These are phyloP conservation scores for Periglandula ipomoeae DNA, from an alignment of 2,329 filamentous ascomycete genomes.

Conservation along the genomic window DNA sequence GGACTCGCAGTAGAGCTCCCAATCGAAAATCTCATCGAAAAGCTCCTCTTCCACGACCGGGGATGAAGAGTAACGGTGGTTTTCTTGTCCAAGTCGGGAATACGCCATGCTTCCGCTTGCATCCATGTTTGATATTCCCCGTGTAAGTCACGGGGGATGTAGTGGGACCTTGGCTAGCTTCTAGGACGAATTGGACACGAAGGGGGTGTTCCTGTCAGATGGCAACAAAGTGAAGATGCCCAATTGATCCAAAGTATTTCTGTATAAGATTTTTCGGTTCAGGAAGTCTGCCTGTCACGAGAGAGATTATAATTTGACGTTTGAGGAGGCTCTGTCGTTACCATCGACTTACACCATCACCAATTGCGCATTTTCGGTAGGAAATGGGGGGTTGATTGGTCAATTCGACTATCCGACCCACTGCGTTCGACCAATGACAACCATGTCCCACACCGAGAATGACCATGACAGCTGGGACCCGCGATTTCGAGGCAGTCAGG, in stretches of 20 bases:
- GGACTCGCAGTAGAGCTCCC: constrained; percentile 24
- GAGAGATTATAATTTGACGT: constrained; percentile 30
- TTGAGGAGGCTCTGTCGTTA: constrained; percentile 24
- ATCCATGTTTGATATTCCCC: constrained; percentile 29
- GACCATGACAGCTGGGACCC: constrained; percentile 9
- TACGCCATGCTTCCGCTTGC: constrained; percentile 22
- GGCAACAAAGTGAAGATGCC: constrained; percentile 31
- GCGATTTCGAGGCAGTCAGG: constrained; percentile 12
- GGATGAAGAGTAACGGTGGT: constrained; percentile 26
- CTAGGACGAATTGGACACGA: constrained; percentile 27
- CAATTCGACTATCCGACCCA: constrained; percentile 11
- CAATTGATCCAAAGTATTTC: constrained; percentile 26
- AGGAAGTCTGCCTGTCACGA: constrained; percentile 27
- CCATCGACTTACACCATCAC: constrained; percentile 30
- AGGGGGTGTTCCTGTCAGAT: constrained; percentile 22
- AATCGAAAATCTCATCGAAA: constrained; percentile 30
- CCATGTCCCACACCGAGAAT: constrained; percentile 23
- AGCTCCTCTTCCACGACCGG: constrained; percentile 24
- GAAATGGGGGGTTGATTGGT: constrained; percentile 21
- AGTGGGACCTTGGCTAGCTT: constrained; percentile 31
- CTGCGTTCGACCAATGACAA: constrained; percentile 19
- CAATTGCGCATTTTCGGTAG: constrained; percentile 23
- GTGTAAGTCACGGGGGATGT: constrained; percentile 31
- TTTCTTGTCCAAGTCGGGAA: constrained; percentile 26
- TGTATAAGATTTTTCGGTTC: constrained; percentile 31